Conservation (phyloP, 1,284 basidiomycete species). For the Puccinia coronata region DNA sequence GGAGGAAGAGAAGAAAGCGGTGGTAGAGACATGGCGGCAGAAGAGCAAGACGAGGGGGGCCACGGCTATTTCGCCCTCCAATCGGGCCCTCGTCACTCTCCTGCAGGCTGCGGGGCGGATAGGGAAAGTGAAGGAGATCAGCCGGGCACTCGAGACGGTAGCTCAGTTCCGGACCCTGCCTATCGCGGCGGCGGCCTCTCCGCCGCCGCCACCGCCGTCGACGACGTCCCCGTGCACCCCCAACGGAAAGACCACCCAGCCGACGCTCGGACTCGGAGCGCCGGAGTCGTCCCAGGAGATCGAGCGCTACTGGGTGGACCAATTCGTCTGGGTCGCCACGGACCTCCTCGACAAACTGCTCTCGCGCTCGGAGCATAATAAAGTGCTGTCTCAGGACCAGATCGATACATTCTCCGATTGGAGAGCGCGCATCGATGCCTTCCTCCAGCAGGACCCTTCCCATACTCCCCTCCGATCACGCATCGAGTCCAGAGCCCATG, state of each 20-base stretch:
- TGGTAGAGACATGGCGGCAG: not conserved
- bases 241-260: not conserved
- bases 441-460: not conserved
- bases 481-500: slow-evolving; percentile 22
- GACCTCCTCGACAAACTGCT: slow-evolving; percentile 36
- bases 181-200: not conserved
- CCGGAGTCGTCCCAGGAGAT: not conserved
- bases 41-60: not conserved
- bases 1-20: not conserved
- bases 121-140: not conserved
- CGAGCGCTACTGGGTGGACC: slow-evolving; percentile 30
- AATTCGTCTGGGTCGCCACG: slow-evolving; percentile 34
- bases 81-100: slow-evolving; percentile 18
- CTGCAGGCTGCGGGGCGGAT: slow-evolving; percentile 31
- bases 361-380: not conserved
- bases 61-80: slow-evolving; percentile 38
- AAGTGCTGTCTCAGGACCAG: not conserved
- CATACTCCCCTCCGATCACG: not conserved
- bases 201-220: too few species aligned
- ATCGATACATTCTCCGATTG: not conserved
- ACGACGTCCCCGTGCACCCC: too few species aligned
- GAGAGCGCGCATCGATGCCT: slow-evolving; percentile 18
- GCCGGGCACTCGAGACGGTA: not conserved
- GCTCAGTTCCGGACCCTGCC: slow-evolving; percentile 1
- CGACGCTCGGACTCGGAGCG: not conserved